Base-by-base conservation (phyloP, 306 rosid species). In the Arachis stenosperma region DNA sequence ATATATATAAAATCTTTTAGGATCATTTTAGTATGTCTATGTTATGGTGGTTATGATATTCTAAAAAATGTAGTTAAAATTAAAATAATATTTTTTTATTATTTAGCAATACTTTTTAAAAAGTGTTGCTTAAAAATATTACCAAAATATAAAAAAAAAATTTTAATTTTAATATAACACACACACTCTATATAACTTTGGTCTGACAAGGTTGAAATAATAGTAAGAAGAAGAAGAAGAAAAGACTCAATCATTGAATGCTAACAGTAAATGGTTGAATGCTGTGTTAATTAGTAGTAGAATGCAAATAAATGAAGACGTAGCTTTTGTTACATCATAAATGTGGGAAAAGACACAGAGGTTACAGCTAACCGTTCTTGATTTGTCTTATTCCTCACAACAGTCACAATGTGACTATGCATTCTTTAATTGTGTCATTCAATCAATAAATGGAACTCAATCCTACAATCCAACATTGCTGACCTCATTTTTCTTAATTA, bases 161-260 rank as follows among this genome's bases (percentile, higher is more conserved):
- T 22, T 22, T 22, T 22, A 22, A 22, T 22, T 22, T 22, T 22
- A 22, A 22, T 22, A 22, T 22, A 22, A 22, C 27, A 22, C 27
- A 22, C 27, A 22, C 27, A 17, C 17, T 17, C 17, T 22, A 22
- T 22, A 22, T 57, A 51, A 53, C 63, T 72, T 67, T 65, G 62
- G 13, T 66, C 63, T 43, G 33, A 65, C 37, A 81, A 42, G 53
- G 33, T 46, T 46, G 46, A 61, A 64, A 64, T 29, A 53, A 17
- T 77, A 33, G 6, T 11, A 48, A 11, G 3, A 11, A 6, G 37
- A 33, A 9, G 52, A 47, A 14, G 43, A 47, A 70, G 53, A 70
- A 46, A 64, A 46, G 60, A 36, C 65, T 43, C 74, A 79, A 65
- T 72, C 67, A 74, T 65, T 46, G 52, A 43, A 46, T 4, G 39